phyloP scores from a whole-genome alignment of 805 yeast genomes.

The Hyphopichia homilentoma region DNA sequence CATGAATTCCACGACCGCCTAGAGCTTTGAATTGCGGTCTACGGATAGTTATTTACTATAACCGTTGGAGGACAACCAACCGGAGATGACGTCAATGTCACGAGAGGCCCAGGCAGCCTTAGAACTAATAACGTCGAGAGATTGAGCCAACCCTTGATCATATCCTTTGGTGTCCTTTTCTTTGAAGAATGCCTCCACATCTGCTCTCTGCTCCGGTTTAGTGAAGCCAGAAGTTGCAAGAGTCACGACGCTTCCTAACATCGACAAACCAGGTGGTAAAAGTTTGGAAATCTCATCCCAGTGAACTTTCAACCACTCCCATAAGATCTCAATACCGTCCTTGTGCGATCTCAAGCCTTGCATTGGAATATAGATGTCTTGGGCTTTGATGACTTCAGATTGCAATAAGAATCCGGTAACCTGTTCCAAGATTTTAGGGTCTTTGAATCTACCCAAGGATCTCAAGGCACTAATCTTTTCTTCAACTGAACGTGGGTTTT shows the following conservation, averaged over 20 bases:
- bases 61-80: conserved; percentile 45
- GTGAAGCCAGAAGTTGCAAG: conserved; percentile 61
- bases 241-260: conserved; percentile 73
- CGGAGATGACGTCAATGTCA: conserved; percentile 43
- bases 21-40: conserved; percentile 1
- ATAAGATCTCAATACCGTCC: conserved; percentile 64
- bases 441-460: conserved; percentile 61
- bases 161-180: conserved; percentile 57
- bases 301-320: conserved; percentile 68
- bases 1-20: no score
- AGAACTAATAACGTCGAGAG: conserved; percentile 56
- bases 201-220: conserved; percentile 47
- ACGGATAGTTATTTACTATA: conserved; percentile 16
- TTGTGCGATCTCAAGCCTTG: conserved; percentile 61
- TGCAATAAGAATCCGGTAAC: conserved; percentile 55
- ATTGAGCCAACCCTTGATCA: conserved; percentile 61
- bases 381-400: conserved; percentile 54
- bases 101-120: conserved; percentile 58
- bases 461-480: conserved; percentile 70
- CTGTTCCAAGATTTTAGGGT: conserved; percentile 49
- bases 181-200: conserved; percentile 50
- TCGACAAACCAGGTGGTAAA: conserved; percentile 77
- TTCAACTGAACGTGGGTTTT: conserved; percentile 56
- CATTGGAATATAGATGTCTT: conserved; percentile 78
- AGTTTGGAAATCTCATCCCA: conserved; percentile 66